A percentile compares a stretch with the other conserved stretches of the same genome.
Conservation (phyloP, 2,329 filamentous ascomycete genomes). For the Trichoderma oligosporum region DNA sequence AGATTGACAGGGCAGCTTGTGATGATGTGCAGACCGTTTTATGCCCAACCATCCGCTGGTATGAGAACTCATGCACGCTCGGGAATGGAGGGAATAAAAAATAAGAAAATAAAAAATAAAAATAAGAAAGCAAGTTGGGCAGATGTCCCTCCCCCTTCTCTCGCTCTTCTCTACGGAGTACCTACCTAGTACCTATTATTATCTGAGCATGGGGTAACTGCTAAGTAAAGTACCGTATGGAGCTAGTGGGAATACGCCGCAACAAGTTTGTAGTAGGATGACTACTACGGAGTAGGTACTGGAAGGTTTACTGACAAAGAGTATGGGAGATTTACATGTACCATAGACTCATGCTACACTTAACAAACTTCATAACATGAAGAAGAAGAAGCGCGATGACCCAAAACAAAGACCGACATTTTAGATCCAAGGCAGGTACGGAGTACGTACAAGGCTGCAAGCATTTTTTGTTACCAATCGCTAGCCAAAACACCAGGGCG, state of each 20-base stretch:
- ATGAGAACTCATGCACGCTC: slow-evolving; percentile 1
- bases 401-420: slow-evolving; percentile 11
- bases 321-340: no score
- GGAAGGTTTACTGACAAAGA: no score
- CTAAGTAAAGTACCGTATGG: no score
- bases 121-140: slow-evolving; percentile 9
- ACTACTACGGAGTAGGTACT: no score
- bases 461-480: slow-evolving; percentile 1
- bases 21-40: slow-evolving; percentile 15
- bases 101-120: no score
- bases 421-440: slow-evolving; percentile 7
- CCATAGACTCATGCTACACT: no score
- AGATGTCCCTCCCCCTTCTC: background rate
- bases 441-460: slow-evolving; percentile 8
- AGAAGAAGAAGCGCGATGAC: background rate
- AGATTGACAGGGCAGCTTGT: slow-evolving; percentile 1
- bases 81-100: no score
- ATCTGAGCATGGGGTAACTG: no score
- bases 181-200: background rate
- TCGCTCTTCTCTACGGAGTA: background rate
- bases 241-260: no score
- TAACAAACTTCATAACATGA: no score
- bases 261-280: no score
- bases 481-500: slow-evolving; percentile 8
- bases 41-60: slow-evolving; percentile 14